Base-by-base conservation (phyloP, 331 rosid species). In the Phaseolus coccineus region DNA sequence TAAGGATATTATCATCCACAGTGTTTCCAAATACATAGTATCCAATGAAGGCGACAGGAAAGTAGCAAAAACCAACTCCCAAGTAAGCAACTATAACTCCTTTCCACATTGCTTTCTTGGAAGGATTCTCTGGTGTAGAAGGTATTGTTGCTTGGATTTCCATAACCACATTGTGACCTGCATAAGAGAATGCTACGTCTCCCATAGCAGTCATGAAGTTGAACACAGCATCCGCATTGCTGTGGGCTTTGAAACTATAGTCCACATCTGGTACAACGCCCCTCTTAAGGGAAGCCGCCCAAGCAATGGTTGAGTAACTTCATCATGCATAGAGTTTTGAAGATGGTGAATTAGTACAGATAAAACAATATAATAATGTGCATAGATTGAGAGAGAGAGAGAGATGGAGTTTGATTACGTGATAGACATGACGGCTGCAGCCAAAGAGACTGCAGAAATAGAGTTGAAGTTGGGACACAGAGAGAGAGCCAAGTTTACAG, bases 91-190 rank as follows among this genome's bases (percentile, higher is more conserved):
- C 40, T 13, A 59, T 2, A 2, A 4, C 19, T 59, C 66, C 66
- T 59, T 59, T 59, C 66, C 66, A 59, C 66, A 59, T 59, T 4
- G 66, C 66, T 24, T 47, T 82, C 76, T 83, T 86, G 4, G 89
- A 83, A 27, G 87, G 89, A 0, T 59, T 62, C 13, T 86, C 83
- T 1, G 71, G 68, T 0, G 89, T 59, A 0, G 87, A 83, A n/a
- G 89, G 89, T 4, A 86, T 86, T 13, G 89, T 86, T 28, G 87
- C 87, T 24, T 86, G 87, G 69, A 86, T 86, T 63, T 86, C 89
- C 15, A 86, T 5, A 31, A 77, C 89, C 58, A 86, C 83, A 52
- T 59, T 86, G 79, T 86, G 89, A 3, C 87, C 89, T n/a, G 89
- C 89, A 40, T 86, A 86, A 9, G 89, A 68, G 52, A 86, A 86